phyloP scores from a whole-genome alignment of 2,329 filamentous ascomycete genomes.

The Penicillium sp. region DNA sequence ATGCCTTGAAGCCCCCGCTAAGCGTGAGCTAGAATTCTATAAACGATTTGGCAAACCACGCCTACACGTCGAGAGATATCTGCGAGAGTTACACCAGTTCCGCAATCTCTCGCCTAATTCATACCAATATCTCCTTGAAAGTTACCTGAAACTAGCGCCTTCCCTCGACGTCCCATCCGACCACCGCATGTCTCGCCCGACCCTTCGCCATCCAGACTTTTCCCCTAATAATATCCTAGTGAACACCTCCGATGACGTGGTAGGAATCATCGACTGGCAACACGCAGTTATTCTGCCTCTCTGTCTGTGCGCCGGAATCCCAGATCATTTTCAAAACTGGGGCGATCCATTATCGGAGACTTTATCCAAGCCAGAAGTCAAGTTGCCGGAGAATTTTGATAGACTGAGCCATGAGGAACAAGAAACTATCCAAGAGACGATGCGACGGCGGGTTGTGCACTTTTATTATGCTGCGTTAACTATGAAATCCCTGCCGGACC shows the following conservation, averaged over 20 bases:
- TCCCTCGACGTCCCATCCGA: slow-evolving; percentile 5
- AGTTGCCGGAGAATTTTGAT: slow-evolving; percentile 21
- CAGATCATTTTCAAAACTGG: slow-evolving; percentile 31
- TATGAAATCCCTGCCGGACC: slow-evolving; percentile 13
- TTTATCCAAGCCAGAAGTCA: slow-evolving; percentile 23
- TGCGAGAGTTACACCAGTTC: slow-evolving; percentile 16
- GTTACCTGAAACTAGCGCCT: slow-evolving; percentile 12
- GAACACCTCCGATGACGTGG: slow-evolving; percentile 21
- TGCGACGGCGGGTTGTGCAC: slow-evolving; percentile 19
- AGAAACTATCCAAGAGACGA: slow-evolving; percentile 15
- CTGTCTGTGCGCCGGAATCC: slow-evolving; percentile 22
- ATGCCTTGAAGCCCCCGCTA: slow-evolving; percentile 19
- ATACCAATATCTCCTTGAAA: slow-evolving; percentile 11
- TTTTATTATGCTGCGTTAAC: slow-evolving; percentile 25
- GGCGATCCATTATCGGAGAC: slow-evolving; percentile 25
- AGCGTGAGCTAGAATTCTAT: slow-evolving; percentile 21
- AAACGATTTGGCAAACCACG: slow-evolving; percentile 18
- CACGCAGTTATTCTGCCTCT: slow-evolving; percentile 23
- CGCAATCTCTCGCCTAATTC: slow-evolving; percentile 6
- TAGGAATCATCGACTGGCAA: slow-evolving; percentile 28
- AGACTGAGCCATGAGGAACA: slow-evolving; percentile 18
- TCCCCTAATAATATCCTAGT: slow-evolving; percentile 26
- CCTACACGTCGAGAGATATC: slow-evolving; percentile 14
- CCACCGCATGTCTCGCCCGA: slow-evolving; percentile 8
- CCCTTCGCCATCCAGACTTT: slow-evolving; percentile 20